Base-by-base conservation (phyloP, 2,329 filamentous ascomycete species). In the Davidsoniella virescens region DNA sequence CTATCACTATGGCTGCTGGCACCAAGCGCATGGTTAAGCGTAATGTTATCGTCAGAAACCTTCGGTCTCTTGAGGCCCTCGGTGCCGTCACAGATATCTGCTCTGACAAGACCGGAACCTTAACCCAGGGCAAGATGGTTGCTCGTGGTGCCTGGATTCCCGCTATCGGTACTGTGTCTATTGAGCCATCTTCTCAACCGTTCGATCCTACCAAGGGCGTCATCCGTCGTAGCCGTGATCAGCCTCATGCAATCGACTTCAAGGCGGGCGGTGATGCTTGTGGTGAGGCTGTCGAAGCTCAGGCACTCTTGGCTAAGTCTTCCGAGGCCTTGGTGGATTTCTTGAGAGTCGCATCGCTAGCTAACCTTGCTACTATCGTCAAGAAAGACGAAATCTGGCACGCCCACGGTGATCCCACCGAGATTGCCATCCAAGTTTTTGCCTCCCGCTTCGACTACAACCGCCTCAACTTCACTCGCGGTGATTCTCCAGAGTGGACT, bases 401-500 rank as follows among this genome's bases (percentile, higher is more conserved):
- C 45, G 75, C 76, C 39, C 71, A 75, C 47, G 79, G 78, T 39
- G 76, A 82, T 57, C 77, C 78, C 0, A 84, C 81, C 1, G 81
- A 84, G 57, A 82, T 84, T 50, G 81, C 81, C 4, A 80, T 85
- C 26, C 78, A 84, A 57, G 80, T 84, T 1, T 80, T 84, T 56
- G 77, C 79, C 10, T 75, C 72, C 36, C 77, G 81, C 14, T 84
- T 84, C 58, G 68, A 72, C 53, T 75, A 72, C 68, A 77, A 78
- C 54, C 68, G 75, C 38, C 65, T 70, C 16, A 64, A 65, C 14
- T 70, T 75, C 57, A 69, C 67, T 0, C 65, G 68, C 26, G 73
- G 71, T 5, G 64, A 72, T 0, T 63, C 64, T 10, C 64, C 70
- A 1, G 62, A 67, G 39, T 80, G 72, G 73, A 66, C 65, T 40